phyloP scores from a whole-genome alignment of 192 early-diverging fungal species.

The Piromyces finnis region DNA sequence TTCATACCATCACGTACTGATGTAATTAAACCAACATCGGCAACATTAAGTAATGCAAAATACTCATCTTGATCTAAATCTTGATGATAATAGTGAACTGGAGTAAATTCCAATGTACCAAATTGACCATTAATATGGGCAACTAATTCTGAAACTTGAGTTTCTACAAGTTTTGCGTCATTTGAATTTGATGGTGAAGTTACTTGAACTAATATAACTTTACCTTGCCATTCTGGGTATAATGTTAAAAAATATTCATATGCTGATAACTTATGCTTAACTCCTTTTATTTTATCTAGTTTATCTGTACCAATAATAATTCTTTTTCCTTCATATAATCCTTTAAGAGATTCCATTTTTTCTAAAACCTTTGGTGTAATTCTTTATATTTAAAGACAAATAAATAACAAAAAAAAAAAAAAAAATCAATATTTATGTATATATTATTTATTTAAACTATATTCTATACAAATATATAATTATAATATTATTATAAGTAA shows the following conservation, averaged over 20 bases:
- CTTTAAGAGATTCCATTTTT: slow-evolving; percentile 61
- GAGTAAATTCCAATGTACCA: slow-evolving; percentile 87
- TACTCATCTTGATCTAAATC: slow-evolving; percentile 91
- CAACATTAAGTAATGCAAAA: slow-evolving; percentile 75
- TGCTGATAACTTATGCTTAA: slow-evolving; percentile 83
- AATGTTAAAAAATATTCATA: slow-evolving; percentile 81
- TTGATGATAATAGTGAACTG: slow-evolving; percentile 81
- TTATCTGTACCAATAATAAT: slow-evolving; percentile 96
- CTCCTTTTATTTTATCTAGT: slow-evolving; percentile 82
- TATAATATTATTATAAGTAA: no score
- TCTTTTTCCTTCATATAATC: slow-evolving; percentile 71
- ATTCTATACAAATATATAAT: no score
- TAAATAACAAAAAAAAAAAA: no score
- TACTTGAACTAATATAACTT: slow-evolving; percentile 90
- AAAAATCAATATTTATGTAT: no score
- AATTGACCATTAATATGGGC: slow-evolving; percentile 84
- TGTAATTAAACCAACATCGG: slow-evolving; percentile 87
- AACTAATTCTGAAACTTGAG: slow-evolving; percentile 79
- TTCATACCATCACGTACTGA: slow-evolving; percentile 95
- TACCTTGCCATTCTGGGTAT: slow-evolving; percentile 82
- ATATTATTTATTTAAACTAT: no score
- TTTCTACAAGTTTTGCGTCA: slow-evolving; percentile 46
- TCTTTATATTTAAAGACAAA: no score
- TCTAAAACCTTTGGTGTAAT: slow-evolving; percentile 41
- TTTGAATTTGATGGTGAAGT: slow-evolving; percentile 64